Evolutionary conservation across 768 basidiomycete species (phyloP).

Genomic region (Russula earlei): DNA sequence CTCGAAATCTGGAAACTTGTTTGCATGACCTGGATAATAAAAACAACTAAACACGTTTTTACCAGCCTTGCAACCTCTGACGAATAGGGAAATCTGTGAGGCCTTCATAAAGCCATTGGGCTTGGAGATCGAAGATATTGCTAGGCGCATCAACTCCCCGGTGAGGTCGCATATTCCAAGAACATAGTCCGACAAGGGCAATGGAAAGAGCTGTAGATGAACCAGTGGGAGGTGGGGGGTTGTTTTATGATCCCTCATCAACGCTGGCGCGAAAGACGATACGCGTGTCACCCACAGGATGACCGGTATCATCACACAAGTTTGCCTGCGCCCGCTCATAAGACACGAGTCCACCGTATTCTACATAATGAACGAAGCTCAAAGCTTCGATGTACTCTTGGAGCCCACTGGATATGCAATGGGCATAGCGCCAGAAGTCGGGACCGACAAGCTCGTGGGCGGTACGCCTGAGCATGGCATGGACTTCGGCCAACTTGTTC

Average conservation of each 20-base stretch:
- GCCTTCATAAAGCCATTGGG: constrained; percentile 59
- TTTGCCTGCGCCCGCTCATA: constrained; percentile 57
- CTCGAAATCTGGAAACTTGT: constrained; percentile 56
- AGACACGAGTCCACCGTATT: constrained; percentile 56
- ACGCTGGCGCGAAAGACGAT: background rate
- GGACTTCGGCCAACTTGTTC: constrained; percentile 59
- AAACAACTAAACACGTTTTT: constrained; percentile 17
- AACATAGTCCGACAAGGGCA: constrained; percentile 78
- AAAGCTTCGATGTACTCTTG: constrained; percentile 96
- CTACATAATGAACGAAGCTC: constrained; percentile 80
- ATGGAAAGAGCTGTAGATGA: constrained; percentile 54
- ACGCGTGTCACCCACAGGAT: background rate
- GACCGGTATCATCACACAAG: constrained; percentile 50
- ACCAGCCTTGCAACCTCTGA: constrained; percentile 67
- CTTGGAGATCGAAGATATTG: constrained; percentile 70
- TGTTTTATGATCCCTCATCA: background rate
- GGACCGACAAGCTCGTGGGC: constrained; percentile 53
- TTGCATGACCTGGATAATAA: background rate
- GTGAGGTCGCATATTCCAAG: constrained; percentile 91
- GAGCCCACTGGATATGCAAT: constrained; percentile 66
- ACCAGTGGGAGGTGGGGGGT: too few relatives aligned
- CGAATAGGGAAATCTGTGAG: constrained; percentile 55
- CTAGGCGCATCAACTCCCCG: constrained; percentile 94
- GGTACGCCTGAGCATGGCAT: constrained; percentile 51
- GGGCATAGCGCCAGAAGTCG: constrained; percentile 70